phyloP scores from a whole-genome alignment of 306 rosid genomes.

The Corylus heterophylla region DNA sequence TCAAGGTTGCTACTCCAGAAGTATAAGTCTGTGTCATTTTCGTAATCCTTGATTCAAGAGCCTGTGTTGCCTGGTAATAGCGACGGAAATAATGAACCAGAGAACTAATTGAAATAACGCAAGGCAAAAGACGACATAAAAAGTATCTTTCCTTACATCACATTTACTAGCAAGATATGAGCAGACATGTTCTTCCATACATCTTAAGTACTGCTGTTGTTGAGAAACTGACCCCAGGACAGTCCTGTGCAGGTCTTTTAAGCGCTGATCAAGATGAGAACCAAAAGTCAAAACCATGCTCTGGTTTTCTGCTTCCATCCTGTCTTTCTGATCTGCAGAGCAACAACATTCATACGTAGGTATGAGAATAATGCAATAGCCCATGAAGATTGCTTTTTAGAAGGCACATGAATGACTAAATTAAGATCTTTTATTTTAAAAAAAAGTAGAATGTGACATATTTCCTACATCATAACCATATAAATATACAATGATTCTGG shows the following conservation, averaged over 20 bases:
- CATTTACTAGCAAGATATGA: constrained; percentile 64
- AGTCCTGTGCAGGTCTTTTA: constrained; percentile 66
- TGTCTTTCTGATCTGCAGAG: constrained; percentile 65
- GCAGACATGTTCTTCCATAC: constrained; percentile 70
- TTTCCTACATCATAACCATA: not conserved
- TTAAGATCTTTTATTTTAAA: not conserved
- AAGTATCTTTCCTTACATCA: constrained; percentile 60
- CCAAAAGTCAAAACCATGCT: constrained; percentile 60
- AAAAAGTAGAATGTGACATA: not conserved
- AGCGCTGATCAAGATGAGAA: constrained; percentile 62
- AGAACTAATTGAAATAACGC: constrained; percentile 7
- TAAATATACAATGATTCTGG: not conserved
- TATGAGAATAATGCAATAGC: not conserved
- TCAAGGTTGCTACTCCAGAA: constrained; percentile 65
- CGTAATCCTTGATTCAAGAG: constrained; percentile 64
- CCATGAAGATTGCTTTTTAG: not conserved
- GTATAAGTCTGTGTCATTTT: constrained; percentile 65
- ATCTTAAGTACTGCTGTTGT: constrained; percentile 68
- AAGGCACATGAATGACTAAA: not conserved
- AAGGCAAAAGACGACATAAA: constrained; percentile 16
- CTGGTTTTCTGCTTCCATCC: constrained; percentile 69
- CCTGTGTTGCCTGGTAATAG: constrained; percentile 62
- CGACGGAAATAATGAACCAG: constrained; percentile 16
- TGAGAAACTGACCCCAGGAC: constrained; percentile 71
- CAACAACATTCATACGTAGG: not conserved